These are phyloP conservation scores for Mycosarcoma mackinlayi DNA, from an alignment of 1,284 basidiomycete genomes.

Conservation along the genomic window DNA sequence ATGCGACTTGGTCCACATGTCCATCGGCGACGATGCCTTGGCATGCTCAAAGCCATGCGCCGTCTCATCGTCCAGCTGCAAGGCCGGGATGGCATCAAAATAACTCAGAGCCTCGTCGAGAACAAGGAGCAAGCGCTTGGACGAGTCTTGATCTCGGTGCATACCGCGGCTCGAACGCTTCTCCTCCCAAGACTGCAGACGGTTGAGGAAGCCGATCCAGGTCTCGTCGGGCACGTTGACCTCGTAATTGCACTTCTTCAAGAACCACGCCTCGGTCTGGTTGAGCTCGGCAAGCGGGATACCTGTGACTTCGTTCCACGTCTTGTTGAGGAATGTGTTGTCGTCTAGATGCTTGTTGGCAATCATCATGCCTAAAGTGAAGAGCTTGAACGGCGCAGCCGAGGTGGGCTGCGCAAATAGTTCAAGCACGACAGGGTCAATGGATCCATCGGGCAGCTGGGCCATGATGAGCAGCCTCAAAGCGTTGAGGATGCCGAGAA, in stretches of 20 bases:
- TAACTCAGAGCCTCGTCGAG: conserved; percentile 51
- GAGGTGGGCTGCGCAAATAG: conserved; percentile 64
- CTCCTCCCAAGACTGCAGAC: conserved; percentile 52
- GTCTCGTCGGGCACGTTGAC: conserved; percentile 60
- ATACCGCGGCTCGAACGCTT: conserved; percentile 37
- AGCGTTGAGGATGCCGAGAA: conserved; percentile 62
- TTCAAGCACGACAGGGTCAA: conserved; percentile 57
- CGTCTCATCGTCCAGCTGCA: conserved; percentile 31
- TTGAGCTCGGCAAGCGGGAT: conserved; percentile 65
- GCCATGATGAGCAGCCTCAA: conserved; percentile 54
- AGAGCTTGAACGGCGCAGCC: conserved; percentile 64
- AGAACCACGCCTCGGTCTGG: conserved; percentile 64
- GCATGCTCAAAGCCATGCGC: conserved; percentile 1
- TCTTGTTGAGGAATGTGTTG: conserved; percentile 68
- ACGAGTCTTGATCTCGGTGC: conserved; percentile 45
- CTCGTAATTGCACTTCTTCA: conserved; percentile 63
- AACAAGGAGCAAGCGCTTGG: conserved; percentile 48
- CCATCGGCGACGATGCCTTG: conserved; percentile 23
- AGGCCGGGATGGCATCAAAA: conserved; percentile 44
- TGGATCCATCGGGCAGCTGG: conserved; percentile 35
- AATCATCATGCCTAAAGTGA: conserved; percentile 66
- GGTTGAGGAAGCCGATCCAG: conserved; percentile 59
- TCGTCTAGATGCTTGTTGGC: conserved; percentile 68
- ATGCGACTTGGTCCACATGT: conserved; percentile 39
- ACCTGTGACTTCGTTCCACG: conserved; percentile 68